phyloP scores from a whole-genome alignment of 257 asterid species.

The Nyctanthes arbortristis region DNA sequence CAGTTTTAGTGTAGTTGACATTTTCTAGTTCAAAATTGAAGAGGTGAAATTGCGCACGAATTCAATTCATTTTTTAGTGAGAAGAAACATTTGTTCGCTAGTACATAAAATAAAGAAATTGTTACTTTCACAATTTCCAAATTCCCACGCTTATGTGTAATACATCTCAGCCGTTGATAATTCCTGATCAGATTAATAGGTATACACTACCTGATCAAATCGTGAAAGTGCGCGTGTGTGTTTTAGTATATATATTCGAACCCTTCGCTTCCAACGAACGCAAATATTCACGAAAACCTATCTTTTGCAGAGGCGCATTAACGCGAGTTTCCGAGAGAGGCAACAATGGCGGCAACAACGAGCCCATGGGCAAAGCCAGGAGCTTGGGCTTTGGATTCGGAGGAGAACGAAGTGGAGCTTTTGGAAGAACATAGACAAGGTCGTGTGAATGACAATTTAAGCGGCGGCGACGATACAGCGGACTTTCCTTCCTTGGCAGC shows the following conservation, averaged over 20 bases:
- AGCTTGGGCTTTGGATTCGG: constrained; percentile 93
- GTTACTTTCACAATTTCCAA: too few relatives aligned
- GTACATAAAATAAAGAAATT: too few relatives aligned
- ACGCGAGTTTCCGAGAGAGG: constrained; percentile 1
- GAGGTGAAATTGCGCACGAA: too few relatives aligned
- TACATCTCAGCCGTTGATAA: constrained; percentile 21
- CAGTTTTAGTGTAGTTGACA: too few relatives aligned
- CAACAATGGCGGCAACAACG: constrained; percentile 82
- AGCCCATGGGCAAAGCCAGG: constrained; percentile 93
- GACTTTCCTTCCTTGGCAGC: constrained; percentile 75
- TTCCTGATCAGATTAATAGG: not conserved
- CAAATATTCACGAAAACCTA: constrained; percentile 32
- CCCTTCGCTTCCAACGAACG: constrained; percentile 31
- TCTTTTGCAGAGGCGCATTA: not conserved
- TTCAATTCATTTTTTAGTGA: too few relatives aligned
- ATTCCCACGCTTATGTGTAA: not conserved
- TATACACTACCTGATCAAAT: constrained; percentile 25
- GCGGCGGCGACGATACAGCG: constrained; percentile 27
- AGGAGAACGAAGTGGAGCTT: constrained; percentile 76
- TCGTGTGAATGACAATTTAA: constrained; percentile 23
- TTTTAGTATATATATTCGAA: not conserved
- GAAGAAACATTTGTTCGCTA: too few relatives aligned
- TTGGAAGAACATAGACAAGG: constrained; percentile 47
- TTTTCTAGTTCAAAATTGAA: too few relatives aligned
- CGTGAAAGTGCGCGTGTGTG: not conserved